Base-by-base conservation (phyloP, 345 rosid genomes). In the Moricandia arvensis region DNA sequence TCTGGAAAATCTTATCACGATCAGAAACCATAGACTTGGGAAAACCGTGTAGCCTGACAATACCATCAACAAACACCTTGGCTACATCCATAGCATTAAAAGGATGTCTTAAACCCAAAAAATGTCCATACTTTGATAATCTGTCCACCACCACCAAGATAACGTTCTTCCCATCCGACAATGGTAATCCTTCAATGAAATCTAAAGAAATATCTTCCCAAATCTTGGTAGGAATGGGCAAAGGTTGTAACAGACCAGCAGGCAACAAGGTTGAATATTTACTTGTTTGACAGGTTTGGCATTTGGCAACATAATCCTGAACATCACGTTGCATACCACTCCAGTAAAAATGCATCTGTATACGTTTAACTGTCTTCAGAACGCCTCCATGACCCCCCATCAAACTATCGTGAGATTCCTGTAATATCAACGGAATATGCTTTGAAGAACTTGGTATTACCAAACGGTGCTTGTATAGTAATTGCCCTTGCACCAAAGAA, bases 21-120 rank as follows among this genome's bases (percentile, higher is more conserved):
- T n/a, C n/a, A n/a, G n/a, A n/a, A n/a, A n/a, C n/a, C n/a, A n/a
- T n/a, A n/a, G n/a, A n/a, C n/a, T n/a, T n/a, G n/a, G n/a, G n/a
- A n/a, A n/a, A n/a, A 0, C 54, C 54, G 6, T 47, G 21, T 1
- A 47, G 3, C 3, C 6, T 15, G 0, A 47, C 54, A 0, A 47
- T 3, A 0, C 2, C 21, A 1, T 17, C 8, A 0, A 51, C 1
- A 3, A 51, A 47, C 3, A 5, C 2, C 0, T 3, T 0, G 1
- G 54, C 54, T 0, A 47, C 54, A 6, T 47, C 54, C 8, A 15
- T 4, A 0, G 49, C 21, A 2, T 1, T 45, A 2, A 45, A 45
- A 5, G 53, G 53, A n/a, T 45, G 54, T 0, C n/a, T 2, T 2
- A 47, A 15, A 0, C 21, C 2, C 2, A n/a, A 47, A 0, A 47